A percentile compares a stretch with the other conserved stretches of the same genome.
Evolutionary conservation across 1,284 basidiomycete species (phyloP).

Genomic region (Coniferiporia weirii): DNA sequence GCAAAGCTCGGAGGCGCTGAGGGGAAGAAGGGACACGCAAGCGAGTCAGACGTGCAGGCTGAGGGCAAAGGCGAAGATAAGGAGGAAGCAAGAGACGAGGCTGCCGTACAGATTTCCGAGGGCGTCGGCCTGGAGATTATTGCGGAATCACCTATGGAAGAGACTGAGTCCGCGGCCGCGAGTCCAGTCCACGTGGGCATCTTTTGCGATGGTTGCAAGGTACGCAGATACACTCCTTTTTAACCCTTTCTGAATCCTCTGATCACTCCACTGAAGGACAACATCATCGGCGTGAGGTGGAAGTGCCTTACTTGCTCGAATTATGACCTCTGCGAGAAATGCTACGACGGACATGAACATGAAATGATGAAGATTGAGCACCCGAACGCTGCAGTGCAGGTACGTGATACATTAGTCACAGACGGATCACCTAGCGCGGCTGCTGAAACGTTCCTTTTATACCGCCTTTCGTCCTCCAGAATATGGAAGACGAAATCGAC

Average conservation of each 20-base stretch:
- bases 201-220: constrained; percentile 14
- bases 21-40: neutral
- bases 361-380: constrained; percentile 19
- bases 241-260: neutral
- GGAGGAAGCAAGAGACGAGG: neutral
- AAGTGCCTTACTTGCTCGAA: constrained; percentile 17
- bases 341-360: constrained; percentile 20
- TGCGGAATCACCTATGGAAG: neutral
- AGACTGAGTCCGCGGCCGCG: neutral
- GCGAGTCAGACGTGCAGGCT: neutral
- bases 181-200: constrained; percentile 5
- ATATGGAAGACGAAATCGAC: constrained; percentile 17
- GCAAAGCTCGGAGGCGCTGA: neutral
- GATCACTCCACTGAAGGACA: neutral
- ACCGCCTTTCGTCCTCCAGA: constrained; percentile 3
- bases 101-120: neutral
- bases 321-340: constrained; percentile 22
- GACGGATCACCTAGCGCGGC: neutral
- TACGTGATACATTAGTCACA: constrained; percentile 2
- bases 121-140: neutral
- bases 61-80: neutral
- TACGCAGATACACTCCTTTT: neutral
- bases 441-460: neutral
- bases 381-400: constrained; percentile 9
- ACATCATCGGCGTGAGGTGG: constrained; percentile 18